A percentile compares a stretch with the other conserved stretches of the same genome.
Evolutionary conservation across 768 basidiomycete species (phyloP).

Genomic region (Mrakia blollopis): DNA sequence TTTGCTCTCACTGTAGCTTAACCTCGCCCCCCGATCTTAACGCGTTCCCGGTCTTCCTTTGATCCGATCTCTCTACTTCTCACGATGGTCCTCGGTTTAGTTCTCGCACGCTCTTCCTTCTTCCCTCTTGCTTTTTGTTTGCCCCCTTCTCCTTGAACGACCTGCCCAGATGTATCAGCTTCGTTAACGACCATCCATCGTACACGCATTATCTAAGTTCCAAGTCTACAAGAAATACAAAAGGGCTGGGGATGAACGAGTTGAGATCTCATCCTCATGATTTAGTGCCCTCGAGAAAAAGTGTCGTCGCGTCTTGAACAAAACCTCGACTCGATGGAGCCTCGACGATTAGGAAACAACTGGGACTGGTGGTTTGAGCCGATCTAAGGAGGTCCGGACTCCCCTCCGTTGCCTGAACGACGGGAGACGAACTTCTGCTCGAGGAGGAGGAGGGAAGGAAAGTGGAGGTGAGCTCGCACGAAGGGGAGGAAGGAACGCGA

Average conservation of each 20-base stretch:
- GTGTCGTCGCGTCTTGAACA: neutral
- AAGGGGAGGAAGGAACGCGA: no score
- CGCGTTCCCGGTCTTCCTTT: no score
- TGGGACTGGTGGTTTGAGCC: neutral
- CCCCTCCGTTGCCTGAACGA: neutral
- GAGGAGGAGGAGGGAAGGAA: neutral
- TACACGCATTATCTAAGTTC: neutral
- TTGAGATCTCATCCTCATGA: constrained; percentile 14
- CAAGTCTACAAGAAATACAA: neutral
- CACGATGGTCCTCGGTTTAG: neutral
- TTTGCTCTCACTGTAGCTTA: neutral
- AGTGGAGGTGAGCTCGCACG: neutral
- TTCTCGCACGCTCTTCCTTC: neutral
- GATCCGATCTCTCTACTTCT: neutral
- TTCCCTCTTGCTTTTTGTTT: neutral
- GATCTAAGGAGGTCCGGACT: neutral
- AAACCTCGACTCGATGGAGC: neutral
- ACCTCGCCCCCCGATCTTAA: neutral
- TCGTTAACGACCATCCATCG: neutral
- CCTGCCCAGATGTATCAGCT: neutral
- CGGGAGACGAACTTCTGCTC: constrained; percentile 19
- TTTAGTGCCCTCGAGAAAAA: neutral
- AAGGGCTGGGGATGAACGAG: neutral
- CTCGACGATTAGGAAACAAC: neutral
- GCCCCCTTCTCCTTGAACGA: neutral